A percentile compares a stretch with the other conserved stretches of the same genome.
Evolutionary conservation across 345 rosid species (phyloP).

Genomic region (Barbarea vulgaris): DNA sequence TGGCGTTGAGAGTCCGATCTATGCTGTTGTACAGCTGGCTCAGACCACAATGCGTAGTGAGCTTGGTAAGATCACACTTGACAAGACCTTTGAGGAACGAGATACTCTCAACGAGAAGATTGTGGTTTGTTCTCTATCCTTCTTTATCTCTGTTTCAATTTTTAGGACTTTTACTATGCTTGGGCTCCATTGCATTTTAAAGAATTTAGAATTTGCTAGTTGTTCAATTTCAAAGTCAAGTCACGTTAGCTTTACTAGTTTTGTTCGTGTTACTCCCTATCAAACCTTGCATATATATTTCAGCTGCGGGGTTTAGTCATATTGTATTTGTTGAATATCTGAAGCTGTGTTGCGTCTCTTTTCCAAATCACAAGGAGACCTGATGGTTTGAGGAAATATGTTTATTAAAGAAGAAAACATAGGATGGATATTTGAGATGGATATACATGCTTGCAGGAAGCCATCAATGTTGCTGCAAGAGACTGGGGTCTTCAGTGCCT

Average conservation of each 20-base stretch:
- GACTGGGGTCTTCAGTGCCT: constrained; percentile 97
- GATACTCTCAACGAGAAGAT: constrained; percentile 94
- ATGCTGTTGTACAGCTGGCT: constrained; percentile 93
- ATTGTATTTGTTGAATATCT: neutral
- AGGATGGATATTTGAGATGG: constrained; percentile 12
- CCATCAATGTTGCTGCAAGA: constrained; percentile 89
- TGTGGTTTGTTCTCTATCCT: constrained; percentile 59
- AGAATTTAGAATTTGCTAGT: neutral
- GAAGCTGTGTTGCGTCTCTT: neutral
- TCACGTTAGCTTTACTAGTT: constrained; percentile 3
- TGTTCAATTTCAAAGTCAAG: neutral
- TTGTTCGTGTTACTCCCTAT: neutral
- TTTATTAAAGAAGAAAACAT: constrained; percentile 13
- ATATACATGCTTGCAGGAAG: constrained; percentile 54
- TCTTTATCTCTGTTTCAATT: neutral
- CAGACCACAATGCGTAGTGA: constrained; percentile 99
- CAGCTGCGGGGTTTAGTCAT: neutral
- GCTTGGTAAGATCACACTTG: constrained; percentile 96
- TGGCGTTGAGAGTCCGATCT: constrained; percentile 94
- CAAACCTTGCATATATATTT: no score
- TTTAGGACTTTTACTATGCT: neutral
- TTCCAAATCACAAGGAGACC: neutral
- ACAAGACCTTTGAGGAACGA: constrained; percentile 95
- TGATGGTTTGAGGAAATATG: neutral
- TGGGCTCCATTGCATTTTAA: neutral